Base-by-base conservation (phyloP, 2,329 filamentous ascomycete species). In the Albifimbria verrucaria region DNA sequence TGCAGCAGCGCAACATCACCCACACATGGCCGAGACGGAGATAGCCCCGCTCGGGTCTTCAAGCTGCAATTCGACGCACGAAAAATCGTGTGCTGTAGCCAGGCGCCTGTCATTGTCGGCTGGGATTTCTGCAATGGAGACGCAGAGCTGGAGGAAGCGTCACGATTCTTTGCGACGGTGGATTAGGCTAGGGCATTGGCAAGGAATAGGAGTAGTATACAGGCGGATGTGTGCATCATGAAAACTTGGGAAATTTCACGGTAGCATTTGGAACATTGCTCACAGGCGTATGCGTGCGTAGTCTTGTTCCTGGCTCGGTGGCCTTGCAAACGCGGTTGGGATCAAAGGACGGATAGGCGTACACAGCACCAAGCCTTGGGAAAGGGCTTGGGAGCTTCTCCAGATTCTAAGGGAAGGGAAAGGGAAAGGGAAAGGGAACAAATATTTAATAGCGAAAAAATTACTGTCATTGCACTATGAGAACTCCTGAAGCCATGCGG, bases 51-150 rank as follows among this genome's bases (percentile, higher is more conserved):
- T 7, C 74, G 94, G 22, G 89, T 99, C 3, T 99, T 97, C 77
- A 99, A 99, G 72, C 78, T 97, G 32, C 94, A 99, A 69, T 99
- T 97, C 61, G 94, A 99, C 67, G 90, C 92, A 1, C 83, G 92
- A 21, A 86, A 92, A 62, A 95, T 99, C 60, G 88, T 99, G 51
- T 97, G 92, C 74, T 97, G 93, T 68, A 94, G 89, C 58, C 92
- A 97, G 69, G 91, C 94, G 52, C 87, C 87, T 39, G 85, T 88
- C 17, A 97, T 99, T 65, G 91, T 97, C 1, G 94, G 92, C 0
- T 99, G 94, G 94, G 94, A 99, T 70, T 99, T 97, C 78, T 94
- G 92, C 54, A 90, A 92, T 60, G 88, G 85, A 4, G 92, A 99
- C 59, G 72, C 81, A 52, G 88, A 95, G 61, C 81, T 97, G 50